Conservation (phyloP, 2,329 filamentous ascomycete genomes). For the Colletotrichum sp. region DNA sequence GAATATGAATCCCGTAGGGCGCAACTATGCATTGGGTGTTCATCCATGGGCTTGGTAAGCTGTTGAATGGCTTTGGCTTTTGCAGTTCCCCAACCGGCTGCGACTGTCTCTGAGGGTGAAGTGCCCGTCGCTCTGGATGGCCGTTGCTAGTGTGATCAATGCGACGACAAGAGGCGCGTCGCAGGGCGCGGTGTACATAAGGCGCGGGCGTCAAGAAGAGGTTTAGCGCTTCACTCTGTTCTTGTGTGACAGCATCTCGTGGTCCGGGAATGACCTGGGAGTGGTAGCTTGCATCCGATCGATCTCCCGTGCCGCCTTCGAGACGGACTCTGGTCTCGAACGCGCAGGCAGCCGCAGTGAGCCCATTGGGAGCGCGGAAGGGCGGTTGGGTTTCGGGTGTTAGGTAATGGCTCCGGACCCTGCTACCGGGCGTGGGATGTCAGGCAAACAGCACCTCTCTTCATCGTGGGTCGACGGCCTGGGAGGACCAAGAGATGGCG, state of each 20-base stretch:
- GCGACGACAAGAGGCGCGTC: constrained; percentile 1
- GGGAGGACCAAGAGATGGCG: not conserved
- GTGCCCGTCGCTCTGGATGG: not conserved
- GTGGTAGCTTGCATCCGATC: not conserved
- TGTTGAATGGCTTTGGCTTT: not conserved
- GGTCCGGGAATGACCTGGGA: not conserved
- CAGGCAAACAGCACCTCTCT: not conserved
- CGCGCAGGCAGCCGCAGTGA: not conserved
- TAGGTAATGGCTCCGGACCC: constrained; percentile 5
- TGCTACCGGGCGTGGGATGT: constrained; percentile 6
- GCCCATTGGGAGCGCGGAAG: not conserved
- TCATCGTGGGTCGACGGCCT: not conserved
- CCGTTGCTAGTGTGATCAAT: not conserved
- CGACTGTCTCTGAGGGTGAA: not conserved
- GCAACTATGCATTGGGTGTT: not conserved
- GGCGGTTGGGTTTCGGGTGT: not conserved
- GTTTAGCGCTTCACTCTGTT: not conserved
- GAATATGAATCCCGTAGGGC: not conserved
- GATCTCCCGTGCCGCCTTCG: not conserved
- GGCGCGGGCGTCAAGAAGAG: not conserved
- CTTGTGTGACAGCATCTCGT: not conserved
- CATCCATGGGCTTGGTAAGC: not conserved
- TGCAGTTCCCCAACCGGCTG: not conserved
- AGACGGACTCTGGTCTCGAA: not conserved
- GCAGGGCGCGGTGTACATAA: constrained; percentile 2